Percentiles rank a stretch among this genome's conserved stretches.
Conservation (phyloP, 139 green algal species). For the Yamagishiella unicocca region DNA sequence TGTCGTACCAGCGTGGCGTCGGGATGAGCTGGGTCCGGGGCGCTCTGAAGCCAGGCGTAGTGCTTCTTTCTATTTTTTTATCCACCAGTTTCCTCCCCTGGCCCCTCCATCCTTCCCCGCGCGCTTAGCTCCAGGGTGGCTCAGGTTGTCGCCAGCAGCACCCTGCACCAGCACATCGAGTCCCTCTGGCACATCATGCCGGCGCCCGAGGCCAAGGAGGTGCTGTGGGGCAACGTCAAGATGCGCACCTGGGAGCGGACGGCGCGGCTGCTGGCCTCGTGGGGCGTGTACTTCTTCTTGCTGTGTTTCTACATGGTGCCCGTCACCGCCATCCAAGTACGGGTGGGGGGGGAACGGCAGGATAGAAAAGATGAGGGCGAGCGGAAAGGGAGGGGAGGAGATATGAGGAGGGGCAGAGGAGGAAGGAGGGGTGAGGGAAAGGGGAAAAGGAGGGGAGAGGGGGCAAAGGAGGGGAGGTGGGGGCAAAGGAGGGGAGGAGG, state of each 20-base stretch:
- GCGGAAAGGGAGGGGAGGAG: background rate
- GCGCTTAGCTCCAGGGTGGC: background rate
- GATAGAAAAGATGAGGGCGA: background rate
- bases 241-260: background rate
- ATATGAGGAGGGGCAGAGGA: background rate
- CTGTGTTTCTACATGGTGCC: background rate
- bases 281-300: background rate
- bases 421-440: background rate
- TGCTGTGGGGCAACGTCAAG: background rate
- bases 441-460: background rate
- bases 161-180: background rate
- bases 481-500: no score
- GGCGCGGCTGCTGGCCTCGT: background rate
- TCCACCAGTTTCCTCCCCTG: background rate
- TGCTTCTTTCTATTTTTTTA: no score
- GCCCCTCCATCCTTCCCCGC: background rate
- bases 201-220: background rate
- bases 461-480: no score
- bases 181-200: background rate
- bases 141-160: background rate
- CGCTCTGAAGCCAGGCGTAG: no score
- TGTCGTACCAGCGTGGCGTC: no score
- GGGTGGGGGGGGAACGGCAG: background rate
- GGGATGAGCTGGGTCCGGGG: no score
- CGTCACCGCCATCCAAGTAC: background rate